Conservation (phyloP, 441 rosid genomes). For the Macaranga tanarius region DNA sequence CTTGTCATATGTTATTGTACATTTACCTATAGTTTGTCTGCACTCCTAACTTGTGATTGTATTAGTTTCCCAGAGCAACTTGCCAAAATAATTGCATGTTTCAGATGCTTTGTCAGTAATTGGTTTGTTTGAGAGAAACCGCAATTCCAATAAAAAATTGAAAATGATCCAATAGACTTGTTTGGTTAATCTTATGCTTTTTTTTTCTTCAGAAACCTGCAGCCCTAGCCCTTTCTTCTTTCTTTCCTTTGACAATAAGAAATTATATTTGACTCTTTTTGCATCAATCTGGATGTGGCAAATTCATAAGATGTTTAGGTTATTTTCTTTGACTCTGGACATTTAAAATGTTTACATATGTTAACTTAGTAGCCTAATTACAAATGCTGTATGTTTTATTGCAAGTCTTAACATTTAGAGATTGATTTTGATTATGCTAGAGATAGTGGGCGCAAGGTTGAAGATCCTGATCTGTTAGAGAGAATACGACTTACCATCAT, state of each 20-base stretch:
- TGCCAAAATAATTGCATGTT: neutral
- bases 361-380: neutral
- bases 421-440: conserved; percentile 43
- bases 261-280: too few relatives aligned
- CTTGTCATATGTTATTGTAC: neutral
- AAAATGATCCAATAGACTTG: neutral
- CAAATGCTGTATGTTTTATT: conserved; percentile 5
- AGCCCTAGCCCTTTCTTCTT: neutral
- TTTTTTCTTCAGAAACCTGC: neutral
- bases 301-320: neutral
- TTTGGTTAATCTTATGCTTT: neutral
- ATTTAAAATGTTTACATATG: conserved; percentile 7
- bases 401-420: conserved; percentile 21
- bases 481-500: conserved; percentile 88
- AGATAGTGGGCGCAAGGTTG: conserved; percentile 90
- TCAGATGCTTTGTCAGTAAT: neutral
- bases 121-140: neutral
- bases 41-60: neutral
- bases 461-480: conserved; percentile 89
- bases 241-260: neutral
- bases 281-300: neutral
- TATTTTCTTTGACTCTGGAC: neutral
- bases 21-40: neutral
- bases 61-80: conserved; percentile 4
- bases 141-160: neutral